Conservation (phyloP, 768 basidiomycete genomes). For the Hypholoma sublateritium region DNA sequence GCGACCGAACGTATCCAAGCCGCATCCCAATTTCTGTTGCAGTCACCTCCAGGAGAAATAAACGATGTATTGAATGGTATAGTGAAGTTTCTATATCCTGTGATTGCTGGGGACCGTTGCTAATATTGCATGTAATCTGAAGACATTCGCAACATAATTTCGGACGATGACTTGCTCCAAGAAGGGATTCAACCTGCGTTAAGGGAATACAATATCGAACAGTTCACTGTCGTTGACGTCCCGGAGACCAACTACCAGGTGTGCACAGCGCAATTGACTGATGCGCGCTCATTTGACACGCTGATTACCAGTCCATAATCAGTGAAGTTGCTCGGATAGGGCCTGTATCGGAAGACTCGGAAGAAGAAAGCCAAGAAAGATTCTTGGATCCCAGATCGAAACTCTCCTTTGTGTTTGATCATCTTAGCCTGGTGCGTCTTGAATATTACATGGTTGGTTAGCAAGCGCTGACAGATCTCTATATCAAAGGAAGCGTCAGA, state of each 20-base stretch:
- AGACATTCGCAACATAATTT: slow-evolving; percentile 92
- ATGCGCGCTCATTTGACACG: slow-evolving; percentile 15
- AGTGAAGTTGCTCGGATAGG: slow-evolving; percentile 66
- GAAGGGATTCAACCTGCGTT: slow-evolving; percentile 76
- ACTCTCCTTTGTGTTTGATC: slow-evolving; percentile 81
- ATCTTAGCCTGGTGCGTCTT: slow-evolving; percentile 70
- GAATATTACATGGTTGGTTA: not conserved
- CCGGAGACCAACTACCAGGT: slow-evolving; percentile 77
- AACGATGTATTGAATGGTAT: slow-evolving; percentile 93
- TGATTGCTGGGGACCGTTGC: slow-evolving; percentile 9
- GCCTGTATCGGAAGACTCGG: slow-evolving; percentile 39
- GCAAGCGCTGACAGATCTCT: not conserved
- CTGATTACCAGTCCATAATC: slow-evolving; percentile 67
- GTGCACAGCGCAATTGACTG: slow-evolving; percentile 19
- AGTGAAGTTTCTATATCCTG: slow-evolving; percentile 9
- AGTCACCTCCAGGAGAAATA: slow-evolving; percentile 94
- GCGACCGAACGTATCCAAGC: slow-evolving; percentile 62
- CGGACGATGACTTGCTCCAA: slow-evolving; percentile 83
- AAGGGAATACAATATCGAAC: slow-evolving; percentile 81
- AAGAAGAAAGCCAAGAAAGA: slow-evolving; percentile 46
- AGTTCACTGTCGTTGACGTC: slow-evolving; percentile 87
- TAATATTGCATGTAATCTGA: slow-evolving; percentile 8
- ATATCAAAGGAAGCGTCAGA: slow-evolving; percentile 71
- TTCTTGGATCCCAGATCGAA: slow-evolving; percentile 85
- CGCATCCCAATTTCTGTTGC: slow-evolving; percentile 79